Base-by-base conservation (phyloP, 306 rosid genomes). In the Morella rubra region DNA sequence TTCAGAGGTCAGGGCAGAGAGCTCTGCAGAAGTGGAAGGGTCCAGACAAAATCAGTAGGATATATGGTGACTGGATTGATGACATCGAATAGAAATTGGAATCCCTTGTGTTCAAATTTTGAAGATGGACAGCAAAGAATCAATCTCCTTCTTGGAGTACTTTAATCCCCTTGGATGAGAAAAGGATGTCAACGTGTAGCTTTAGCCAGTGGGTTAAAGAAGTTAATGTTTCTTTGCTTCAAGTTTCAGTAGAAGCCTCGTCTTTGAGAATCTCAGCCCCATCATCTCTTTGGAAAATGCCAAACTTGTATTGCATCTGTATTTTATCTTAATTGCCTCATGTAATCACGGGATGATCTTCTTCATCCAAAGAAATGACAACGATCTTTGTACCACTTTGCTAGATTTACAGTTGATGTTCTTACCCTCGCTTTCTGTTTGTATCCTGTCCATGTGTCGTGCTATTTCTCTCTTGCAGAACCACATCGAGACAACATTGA, bases 11-110 rank as follows among this genome's bases (percentile, higher is more conserved):
- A 24, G 98, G 98, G 60, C 97, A 82, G 84, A 88, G 96, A 91
- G 53, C 97, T 73, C 97, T 88, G 76, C 96, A 96, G 83, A 96
- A 96, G 76, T 96, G 99, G 99, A 96, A 92, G 82, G 99, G 99
- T 74, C 99, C 99, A 0, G 99, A 96, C 83, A 96, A 96, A 90
- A 96, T 96, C 86, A 96, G 99, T 84, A 81, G 93, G 89, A 96
- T 96, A 87, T 96, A 96, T 27, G 99, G 99, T 37, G 99, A 96
- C 77, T 96, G 99, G 99, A 91, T 96, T 15, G 99, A 96, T 66
- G 97, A 92, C 79, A 74, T 87, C 13, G 99, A 96, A 86, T 96
- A 87, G 85, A 37, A 49, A 41, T 70, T 47, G 41, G 47, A 53
- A 66, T 69, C 15, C 19, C 81, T 80, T 75, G 7, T 62, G 71